Percentiles rank a stretch among this genome's conserved stretches.
phyloP scores from a whole-genome alignment of 345 rosid genomes.

The Eucalyptus paniculata region DNA sequence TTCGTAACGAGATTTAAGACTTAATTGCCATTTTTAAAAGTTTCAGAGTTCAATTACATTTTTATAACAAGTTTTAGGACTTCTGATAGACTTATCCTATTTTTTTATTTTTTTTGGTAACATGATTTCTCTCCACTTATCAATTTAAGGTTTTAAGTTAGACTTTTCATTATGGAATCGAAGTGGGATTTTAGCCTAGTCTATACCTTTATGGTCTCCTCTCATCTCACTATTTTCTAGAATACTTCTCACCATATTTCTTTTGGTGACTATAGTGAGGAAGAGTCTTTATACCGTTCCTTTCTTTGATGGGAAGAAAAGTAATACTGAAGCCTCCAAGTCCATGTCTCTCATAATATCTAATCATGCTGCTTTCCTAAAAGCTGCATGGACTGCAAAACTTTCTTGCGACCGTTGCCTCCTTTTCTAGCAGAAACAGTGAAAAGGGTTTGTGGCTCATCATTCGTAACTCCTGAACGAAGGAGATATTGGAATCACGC shows the following conservation, averaged over 20 bases:
- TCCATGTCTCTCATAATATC: background rate
- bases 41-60: fast-evolving
- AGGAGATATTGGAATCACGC: background rate
- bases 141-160: background rate
- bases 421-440: background rate
- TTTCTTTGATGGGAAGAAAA: background rate
- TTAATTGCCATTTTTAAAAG: too few relatives aligned
- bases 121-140: background rate
- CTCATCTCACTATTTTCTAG: background rate
- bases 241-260: background rate
- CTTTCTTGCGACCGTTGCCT: background rate
- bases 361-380: background rate
- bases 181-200: background rate
- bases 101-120: too few relatives aligned
- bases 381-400: background rate
- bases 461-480: background rate
- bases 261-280: background rate
- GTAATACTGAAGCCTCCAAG: background rate
- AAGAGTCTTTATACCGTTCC: background rate
- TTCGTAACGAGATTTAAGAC: fast-evolving
- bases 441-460: background rate
- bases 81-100: fast-evolving
- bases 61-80: fast-evolving
- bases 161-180: background rate
- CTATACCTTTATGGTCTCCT: background rate